Evolutionary conservation across 2,329 filamentous ascomycete species (phyloP), one percentile per base, ranked within the genome.

Genomic region (Alternaria sp.): DNA sequence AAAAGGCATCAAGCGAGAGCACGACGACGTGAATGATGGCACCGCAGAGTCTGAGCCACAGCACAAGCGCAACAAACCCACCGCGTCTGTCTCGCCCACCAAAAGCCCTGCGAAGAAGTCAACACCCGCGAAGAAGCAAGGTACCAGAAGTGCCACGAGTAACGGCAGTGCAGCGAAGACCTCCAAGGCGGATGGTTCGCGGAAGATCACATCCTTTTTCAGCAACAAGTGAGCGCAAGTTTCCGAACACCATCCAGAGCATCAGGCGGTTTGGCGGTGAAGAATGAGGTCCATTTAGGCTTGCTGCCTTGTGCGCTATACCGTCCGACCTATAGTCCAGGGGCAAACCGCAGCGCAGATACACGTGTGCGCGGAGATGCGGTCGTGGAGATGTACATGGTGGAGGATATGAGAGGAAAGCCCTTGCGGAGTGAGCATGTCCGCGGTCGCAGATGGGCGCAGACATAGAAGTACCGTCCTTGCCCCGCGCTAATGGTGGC

Each of bases 151-250:
- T 76, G 86, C 87, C 32, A 88, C 85, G 6, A 86, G 82, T 67
- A 89, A 89, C 71, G 77, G 81, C 36, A 85, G 80, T 55, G 77
- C 81, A 46, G 73, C 79, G 46, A 86, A 85, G 72, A 77, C 73
- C 10, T 62, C 78, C 79, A 66, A 86, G 53, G 76, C 77, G 28
- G 80, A 83, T 67, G 85, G 86, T 15, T 88, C 84, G 59, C 83
- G 86, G 69, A 85, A 85, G 73, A 88, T 88, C 62, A 88, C 86
- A 36, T 85, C 79, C 72, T 88, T 88, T 74, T 88, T 88, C 73
- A 80, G 76, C 40, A 84, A 82, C 45, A 85, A 83, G 73, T 84
- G 77, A 78, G 49, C 46, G 51, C 51, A 59, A 21, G 40, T 56
- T 30, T 47, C 47, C 53, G 36, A 23, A 11, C 28, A 13, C 28